Conservation (phyloP, 2,329 filamentous ascomycete genomes). For the Penicillium sumatraense region DNA sequence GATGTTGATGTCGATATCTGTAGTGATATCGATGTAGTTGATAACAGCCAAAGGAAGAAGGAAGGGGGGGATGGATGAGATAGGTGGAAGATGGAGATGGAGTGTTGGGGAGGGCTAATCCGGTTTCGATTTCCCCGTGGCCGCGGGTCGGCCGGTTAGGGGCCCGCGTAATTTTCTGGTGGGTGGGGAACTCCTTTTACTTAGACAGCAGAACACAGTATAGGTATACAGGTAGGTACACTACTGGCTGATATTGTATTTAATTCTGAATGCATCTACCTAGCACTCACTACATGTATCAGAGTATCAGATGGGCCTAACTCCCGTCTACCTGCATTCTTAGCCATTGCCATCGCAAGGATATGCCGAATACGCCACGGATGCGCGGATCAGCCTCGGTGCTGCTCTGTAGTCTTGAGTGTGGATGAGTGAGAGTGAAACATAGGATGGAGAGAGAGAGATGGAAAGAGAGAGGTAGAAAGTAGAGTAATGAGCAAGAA, state of each 20-base stretch:
- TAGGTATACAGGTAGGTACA: neutral
- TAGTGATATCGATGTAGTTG: too few relatives aligned
- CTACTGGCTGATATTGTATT: neutral
- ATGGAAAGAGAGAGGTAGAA: neutral
- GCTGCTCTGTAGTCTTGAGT: neutral
- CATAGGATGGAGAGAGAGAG: neutral
- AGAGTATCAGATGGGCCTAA: neutral
- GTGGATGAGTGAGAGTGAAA: neutral
- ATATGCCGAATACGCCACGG: slow-evolving; percentile 1
- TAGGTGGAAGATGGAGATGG: slow-evolving; percentile 5
- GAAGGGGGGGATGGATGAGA: neutral
- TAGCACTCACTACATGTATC: neutral
- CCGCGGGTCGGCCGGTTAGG: neutral
- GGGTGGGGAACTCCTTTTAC: neutral
- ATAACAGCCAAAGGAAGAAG: too few relatives aligned
- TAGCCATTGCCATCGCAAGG: slow-evolving; percentile 10
- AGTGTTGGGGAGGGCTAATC: slow-evolving; percentile 3
- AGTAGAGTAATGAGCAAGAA: neutral
- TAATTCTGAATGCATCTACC: too few relatives aligned
- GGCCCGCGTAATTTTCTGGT: slow-evolving; percentile 20
- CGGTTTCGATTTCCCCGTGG: neutral
- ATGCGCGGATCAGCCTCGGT: neutral
- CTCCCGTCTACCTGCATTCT: slow-evolving; percentile 4
- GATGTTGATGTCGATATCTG: too few relatives aligned
- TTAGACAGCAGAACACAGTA: neutral